These are phyloP conservation scores for Tuctoria greenei DNA, from an alignment of 176 grass and related monocot species.

Conservation along the genomic window DNA sequence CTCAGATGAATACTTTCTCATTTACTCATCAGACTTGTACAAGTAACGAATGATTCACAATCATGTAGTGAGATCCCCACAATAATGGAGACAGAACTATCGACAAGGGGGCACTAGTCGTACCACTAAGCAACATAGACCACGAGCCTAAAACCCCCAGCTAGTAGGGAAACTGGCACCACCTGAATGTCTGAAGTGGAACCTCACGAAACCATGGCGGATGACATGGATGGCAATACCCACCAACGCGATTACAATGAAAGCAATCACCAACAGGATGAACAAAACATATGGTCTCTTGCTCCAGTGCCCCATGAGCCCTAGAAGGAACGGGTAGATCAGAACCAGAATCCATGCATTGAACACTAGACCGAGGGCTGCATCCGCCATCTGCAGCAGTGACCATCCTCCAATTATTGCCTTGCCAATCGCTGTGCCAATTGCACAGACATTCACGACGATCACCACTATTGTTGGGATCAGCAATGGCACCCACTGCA, in stretches of 20 bases:
- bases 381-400: constrained; percentile 48
- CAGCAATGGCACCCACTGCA: constrained; percentile 38
- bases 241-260: constrained; percentile 10
- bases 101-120: neutral
- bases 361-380: constrained; percentile 41
- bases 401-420: constrained; percentile 44
- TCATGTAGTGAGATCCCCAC: neutral
- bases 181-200: constrained; percentile 40
- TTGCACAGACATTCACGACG: constrained; percentile 34
- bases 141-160: constrained; percentile 40
- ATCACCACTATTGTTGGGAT: constrained; percentile 45
- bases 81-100: neutral
- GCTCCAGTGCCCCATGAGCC: constrained; percentile 48
- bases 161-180: constrained; percentile 50
- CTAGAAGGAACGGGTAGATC: constrained; percentile 47
- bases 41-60: constrained; percentile 24
- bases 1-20: neutral
- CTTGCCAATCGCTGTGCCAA: constrained; percentile 41
- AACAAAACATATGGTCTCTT: constrained; percentile 46
- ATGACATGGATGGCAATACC: constrained; percentile 39
- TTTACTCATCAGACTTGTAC: constrained; percentile 21
- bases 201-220: constrained; percentile 28
- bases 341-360: constrained; percentile 46
- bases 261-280: constrained; percentile 28
- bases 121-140: neutral